Percentiles rank a stretch among this genome's conserved stretches.
Conservation (phyloP, 306 rosid species). For the Quercus robur region DNA sequence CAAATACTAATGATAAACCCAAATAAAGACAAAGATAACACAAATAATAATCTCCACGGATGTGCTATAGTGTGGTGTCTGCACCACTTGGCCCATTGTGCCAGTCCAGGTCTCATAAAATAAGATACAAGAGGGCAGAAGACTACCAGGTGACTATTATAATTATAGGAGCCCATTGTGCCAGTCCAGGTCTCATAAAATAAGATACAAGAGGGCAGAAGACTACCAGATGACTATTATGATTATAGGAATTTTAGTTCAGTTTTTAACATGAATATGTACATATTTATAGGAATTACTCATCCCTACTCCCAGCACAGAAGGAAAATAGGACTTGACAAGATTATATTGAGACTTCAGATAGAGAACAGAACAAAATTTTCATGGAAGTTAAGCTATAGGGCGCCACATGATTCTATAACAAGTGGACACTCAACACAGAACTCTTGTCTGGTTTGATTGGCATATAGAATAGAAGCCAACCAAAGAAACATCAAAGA, state of each 20-base stretch:
- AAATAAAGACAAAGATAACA: no score
- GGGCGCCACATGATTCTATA: neutral
- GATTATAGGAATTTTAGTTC: no score
- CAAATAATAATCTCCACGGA: no score
- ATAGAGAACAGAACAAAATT: neutral
- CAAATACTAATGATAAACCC: no score
- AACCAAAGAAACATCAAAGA: neutral
- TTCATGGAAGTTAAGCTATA: neutral
- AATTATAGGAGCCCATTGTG: neutral
- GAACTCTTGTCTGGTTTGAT: conserved; percentile 3
- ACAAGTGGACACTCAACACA: neutral
- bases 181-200: conserved; percentile 3
- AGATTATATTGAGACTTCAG: neutral
- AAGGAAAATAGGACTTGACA: neutral
- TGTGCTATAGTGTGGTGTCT: no score
- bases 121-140: neutral
- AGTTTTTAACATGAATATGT: no score
- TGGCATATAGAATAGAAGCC: neutral
- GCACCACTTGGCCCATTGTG: neutral
- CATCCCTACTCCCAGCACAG: neutral
- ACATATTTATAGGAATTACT: no score
- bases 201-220: neutral
- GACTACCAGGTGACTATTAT: no score
- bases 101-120: conserved; percentile 1
- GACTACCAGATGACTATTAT: no score